A percentile compares a stretch with the other conserved stretches of the same genome.
Evolutionary conservation across 106 monocot genomes (phyloP).

Genomic region (Dioscorea alata): DNA sequence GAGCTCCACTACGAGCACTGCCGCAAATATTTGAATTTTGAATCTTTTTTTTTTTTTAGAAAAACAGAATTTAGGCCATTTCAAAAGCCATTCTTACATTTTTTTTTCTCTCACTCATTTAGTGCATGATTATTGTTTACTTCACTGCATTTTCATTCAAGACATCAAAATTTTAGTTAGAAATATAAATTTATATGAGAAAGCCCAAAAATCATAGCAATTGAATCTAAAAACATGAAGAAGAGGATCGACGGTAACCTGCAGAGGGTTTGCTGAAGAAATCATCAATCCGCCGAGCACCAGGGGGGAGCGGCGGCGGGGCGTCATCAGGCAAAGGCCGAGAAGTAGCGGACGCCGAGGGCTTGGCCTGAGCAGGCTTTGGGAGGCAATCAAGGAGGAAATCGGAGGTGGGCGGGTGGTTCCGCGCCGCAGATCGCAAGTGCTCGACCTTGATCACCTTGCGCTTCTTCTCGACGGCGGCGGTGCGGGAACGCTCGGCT

Average conservation of each 20-base stretch:
- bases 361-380: background rate
- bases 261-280: constrained; percentile 52
- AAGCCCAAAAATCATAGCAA: no score
- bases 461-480: constrained; percentile 35
- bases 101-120: no score
- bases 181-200: no score
- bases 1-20: no score
- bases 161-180: no score
- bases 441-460: constrained; percentile 48
- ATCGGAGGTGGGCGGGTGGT: constrained; percentile 58
- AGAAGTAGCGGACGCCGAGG: background rate
- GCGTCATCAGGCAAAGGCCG: constrained; percentile 8
- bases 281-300: constrained; percentile 62
- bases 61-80: no score
- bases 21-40: no score
- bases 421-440: constrained; percentile 45
- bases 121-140: no score
- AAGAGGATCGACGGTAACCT: background rate
- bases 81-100: no score
- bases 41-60: no score
- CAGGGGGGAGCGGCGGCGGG: constrained; percentile 45
- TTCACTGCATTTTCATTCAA: no score
- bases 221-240: no score
- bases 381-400: constrained; percentile 84
- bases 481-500: constrained; percentile 33